phyloP scores from a whole-genome alignment of 805 yeast species.

The Candida pseudoglaebosa region DNA sequence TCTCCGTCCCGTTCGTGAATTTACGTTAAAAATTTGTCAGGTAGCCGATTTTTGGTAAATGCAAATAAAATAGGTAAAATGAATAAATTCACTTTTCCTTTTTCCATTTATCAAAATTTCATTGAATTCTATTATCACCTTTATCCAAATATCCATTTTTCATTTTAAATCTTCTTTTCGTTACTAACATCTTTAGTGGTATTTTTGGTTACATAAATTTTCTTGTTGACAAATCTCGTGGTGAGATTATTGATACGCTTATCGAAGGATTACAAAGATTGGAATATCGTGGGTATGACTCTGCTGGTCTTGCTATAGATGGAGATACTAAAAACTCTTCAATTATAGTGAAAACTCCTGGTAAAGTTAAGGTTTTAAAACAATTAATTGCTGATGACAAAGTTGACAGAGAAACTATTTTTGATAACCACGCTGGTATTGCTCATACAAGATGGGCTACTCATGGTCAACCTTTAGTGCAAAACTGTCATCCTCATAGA shows the following conservation, averaged over 20 bases:
- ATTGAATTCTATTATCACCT: no score
- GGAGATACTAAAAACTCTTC: constrained; percentile 74
- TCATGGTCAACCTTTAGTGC: constrained; percentile 85
- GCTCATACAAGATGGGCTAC: constrained; percentile 99
- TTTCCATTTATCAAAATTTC: neutral
- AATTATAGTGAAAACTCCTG: constrained; percentile 75
- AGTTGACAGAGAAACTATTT: constrained; percentile 58
- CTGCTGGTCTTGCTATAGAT: constrained; percentile 94
- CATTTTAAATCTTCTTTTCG: neutral
- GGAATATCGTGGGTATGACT: constrained; percentile 98
- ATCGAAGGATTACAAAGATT: constrained; percentile 80
- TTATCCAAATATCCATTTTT: no score
- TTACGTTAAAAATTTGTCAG: no score
- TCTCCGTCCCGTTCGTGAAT: no score
- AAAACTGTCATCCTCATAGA: constrained; percentile 94
- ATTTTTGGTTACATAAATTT: constrained; percentile 97
- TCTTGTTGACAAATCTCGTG: constrained; percentile 86
- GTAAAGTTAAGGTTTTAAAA: constrained; percentile 83
- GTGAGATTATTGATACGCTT: constrained; percentile 85
- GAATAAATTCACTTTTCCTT: no score
- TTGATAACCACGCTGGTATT: constrained; percentile 87
- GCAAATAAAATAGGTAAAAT: no score
- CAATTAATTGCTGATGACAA: constrained; percentile 51
- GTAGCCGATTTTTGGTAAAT: no score
- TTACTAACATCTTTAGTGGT: constrained; percentile 55